Percentiles rank a stretch among this genome's conserved stretches.
Conservation (phyloP, 768 basidiomycete species). For the Strobilomyces dryophilus region DNA sequence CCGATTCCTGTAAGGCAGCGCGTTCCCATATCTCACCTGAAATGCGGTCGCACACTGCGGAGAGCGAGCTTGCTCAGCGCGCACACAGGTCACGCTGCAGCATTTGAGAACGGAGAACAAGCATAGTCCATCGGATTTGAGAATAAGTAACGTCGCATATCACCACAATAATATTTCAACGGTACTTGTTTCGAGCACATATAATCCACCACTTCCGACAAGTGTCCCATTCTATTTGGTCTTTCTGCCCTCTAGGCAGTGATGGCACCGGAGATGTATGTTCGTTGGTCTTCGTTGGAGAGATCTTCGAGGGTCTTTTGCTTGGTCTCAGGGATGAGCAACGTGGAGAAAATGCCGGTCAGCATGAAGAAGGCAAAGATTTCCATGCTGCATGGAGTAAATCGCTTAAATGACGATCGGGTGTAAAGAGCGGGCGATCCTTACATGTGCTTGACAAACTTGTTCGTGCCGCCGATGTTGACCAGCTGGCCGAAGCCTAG, state of each 20-base stretch:
- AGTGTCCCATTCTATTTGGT: not conserved
- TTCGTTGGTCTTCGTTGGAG: conserved; percentile 65
- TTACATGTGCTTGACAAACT: conserved; percentile 67
- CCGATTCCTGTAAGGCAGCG: not conserved
- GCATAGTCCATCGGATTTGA: not conserved
- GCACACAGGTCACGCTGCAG: not conserved
- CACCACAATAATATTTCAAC: conserved; percentile 2
- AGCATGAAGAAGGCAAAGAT: conserved; percentile 87
- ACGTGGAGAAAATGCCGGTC: conserved; percentile 77
- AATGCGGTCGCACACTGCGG: too few relatives aligned
- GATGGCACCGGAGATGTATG: conserved; percentile 41
- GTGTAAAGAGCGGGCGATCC: conserved; percentile 22
- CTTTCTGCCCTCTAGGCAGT: conserved; percentile 7
- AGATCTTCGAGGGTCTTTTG: conserved; percentile 61
- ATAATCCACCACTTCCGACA: not conserved
- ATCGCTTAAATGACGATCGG: conserved; percentile 2
- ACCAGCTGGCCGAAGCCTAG: conserved; percentile 68
- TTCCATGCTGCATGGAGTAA: conserved; percentile 46
- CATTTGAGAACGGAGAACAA: not conserved
- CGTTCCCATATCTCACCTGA: not conserved
- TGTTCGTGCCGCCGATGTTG: conserved; percentile 62
- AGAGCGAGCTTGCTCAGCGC: not conserved
- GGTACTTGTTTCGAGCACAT: not conserved
- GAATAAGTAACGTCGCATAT: conserved; percentile 5
- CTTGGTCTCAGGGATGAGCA: conserved; percentile 80